Evolutionary conservation across 2,329 filamentous ascomycete genomes (phyloP).

Genomic region (Ophiocordyceps robertsii): DNA sequence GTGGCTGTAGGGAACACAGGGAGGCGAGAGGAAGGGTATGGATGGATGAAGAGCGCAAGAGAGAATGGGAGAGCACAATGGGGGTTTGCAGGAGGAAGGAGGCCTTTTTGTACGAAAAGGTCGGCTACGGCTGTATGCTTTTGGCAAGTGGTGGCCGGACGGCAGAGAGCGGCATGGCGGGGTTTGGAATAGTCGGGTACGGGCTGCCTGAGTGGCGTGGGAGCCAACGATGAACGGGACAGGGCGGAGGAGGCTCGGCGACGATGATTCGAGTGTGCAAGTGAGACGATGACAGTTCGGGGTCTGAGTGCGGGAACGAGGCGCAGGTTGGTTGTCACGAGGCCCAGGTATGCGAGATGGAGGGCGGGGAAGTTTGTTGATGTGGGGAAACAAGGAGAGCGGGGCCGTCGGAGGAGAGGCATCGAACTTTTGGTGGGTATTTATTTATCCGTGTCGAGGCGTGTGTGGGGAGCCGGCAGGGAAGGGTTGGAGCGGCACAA

Average conservation of each 20-base stretch:
- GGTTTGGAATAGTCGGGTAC: background rate
- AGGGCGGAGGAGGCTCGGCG: slow-evolving; percentile 3
- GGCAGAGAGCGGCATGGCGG: background rate
- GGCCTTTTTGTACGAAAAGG: slow-evolving; percentile 1
- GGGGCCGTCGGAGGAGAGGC: too few relatives aligned
- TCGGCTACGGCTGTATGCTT: slow-evolving; percentile 1
- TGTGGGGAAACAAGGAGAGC: background rate
- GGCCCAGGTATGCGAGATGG: slow-evolving; percentile 1
- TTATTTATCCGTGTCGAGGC: too few relatives aligned
- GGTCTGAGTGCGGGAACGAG: background rate
- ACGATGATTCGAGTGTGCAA: background rate
- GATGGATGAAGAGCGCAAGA: too few relatives aligned
- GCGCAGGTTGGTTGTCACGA: slow-evolving; percentile 2
- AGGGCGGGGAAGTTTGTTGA: slow-evolving; percentile 1
- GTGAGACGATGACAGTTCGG: slow-evolving; percentile 2
- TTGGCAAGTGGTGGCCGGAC: background rate
- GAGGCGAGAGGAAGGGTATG: background rate
- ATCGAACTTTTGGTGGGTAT: too few relatives aligned
- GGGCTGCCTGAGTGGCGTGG: background rate
- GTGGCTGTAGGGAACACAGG: too few relatives aligned
- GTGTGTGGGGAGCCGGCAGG: too few relatives aligned
- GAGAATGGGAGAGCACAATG: background rate
- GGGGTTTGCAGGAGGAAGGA: background rate
- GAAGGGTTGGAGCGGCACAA: too few relatives aligned
- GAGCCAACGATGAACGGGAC: background rate